These are phyloP conservation scores for Guadua angustifolia DNA, from an alignment of 176 grass and related monocot species.

Conservation along the genomic window DNA sequence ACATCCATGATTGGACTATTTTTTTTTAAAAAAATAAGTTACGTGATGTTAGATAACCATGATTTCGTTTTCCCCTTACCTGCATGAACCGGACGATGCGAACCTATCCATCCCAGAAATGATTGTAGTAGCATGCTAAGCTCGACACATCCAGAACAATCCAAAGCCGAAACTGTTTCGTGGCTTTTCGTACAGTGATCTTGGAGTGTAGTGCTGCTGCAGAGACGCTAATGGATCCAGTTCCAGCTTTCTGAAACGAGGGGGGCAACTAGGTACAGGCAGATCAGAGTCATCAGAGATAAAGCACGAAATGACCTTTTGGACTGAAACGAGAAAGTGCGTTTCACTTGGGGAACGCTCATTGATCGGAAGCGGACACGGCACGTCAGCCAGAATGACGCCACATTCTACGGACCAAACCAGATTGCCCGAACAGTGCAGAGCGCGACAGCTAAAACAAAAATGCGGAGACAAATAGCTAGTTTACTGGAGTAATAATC, in stretches of 20 bases:
- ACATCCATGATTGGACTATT: too few species aligned
- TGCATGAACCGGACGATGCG: not conserved
- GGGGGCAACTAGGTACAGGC: not conserved
- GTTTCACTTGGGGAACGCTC: not conserved
- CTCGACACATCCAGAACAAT: slow-evolving; percentile 31
- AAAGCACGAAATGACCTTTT: not conserved
- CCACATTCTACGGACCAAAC: not conserved
- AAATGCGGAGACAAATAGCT: not conserved
- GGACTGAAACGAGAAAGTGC: not conserved
- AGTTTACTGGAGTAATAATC: not conserved
- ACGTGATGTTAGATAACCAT: too few species aligned
- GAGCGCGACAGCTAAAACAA: not conserved
- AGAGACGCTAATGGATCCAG: not conserved
- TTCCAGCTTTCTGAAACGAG: not conserved
- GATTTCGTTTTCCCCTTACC: not conserved
- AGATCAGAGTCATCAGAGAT: not conserved
- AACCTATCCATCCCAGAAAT: not conserved
- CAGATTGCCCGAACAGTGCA: not conserved
- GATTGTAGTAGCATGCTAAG: not conserved
- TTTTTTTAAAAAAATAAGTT: too few species aligned
- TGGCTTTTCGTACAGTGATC: slow-evolving; percentile 5
- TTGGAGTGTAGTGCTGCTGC: slow-evolving; percentile 16
- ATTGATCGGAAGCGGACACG: not conserved
- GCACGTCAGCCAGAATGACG: not conserved
- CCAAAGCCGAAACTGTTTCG: slow-evolving; percentile 39